These are phyloP conservation scores for Geotrichum citri-aurantii DNA, from an alignment of 1,139 yeast genomes.

Conservation along the genomic window DNA sequence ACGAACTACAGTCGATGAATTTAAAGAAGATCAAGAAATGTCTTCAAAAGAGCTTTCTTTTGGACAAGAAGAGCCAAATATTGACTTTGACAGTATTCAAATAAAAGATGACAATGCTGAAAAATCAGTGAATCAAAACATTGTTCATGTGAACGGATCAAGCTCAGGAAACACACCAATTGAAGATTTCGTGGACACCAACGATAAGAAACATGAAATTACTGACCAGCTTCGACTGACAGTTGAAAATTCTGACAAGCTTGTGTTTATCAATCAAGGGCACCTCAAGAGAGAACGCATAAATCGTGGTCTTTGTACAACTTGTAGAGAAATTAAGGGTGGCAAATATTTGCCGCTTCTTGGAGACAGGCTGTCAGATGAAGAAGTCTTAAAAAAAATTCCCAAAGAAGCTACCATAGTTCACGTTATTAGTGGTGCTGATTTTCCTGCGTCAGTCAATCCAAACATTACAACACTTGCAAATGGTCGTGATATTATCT, in stretches of 20 bases:
- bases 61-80: not conserved
- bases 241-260: conserved; percentile 1
- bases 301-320: conserved; percentile 17
- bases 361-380: conserved; percentile 21
- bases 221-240: conserved; percentile 6
- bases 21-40: conserved; percentile 5
- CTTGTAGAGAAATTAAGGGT: conserved; percentile 19
- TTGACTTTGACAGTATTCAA: not conserved
- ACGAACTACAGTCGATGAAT: not conserved
- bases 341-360: conserved; percentile 6
- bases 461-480: conserved; percentile 39
- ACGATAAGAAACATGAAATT: not conserved
- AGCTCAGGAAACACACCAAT: not conserved
- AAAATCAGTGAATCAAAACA: not conserved
- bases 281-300: conserved; percentile 16
- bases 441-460: conserved; percentile 60
- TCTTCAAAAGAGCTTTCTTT: not conserved
- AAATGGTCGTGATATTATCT: conserved; percentile 40
- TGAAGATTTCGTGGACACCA: not conserved
- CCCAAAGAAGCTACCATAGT: conserved; percentile 50
- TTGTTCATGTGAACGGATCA: too few relatives aligned
- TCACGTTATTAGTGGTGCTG: conserved; percentile 58
- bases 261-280: not conserved
- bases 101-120: not conserved
- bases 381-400: conserved; percentile 36